Conservation (phyloP, 2,329 filamentous ascomycete genomes). For the Neospermospora avenae region DNA sequence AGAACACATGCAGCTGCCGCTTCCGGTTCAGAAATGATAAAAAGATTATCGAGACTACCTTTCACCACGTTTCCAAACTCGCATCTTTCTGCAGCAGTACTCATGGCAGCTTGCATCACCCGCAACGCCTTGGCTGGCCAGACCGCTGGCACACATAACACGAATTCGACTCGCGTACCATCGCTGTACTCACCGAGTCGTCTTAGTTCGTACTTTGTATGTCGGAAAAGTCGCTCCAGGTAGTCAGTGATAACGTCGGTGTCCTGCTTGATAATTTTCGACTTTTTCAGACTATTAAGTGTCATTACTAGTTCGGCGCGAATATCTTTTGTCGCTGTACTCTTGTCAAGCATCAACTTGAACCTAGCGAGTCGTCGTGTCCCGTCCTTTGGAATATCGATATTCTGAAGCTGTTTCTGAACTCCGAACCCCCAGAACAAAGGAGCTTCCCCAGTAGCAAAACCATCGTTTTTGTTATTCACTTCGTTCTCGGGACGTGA, state of each 20-base stretch:
- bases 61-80: slow-evolving; percentile 12
- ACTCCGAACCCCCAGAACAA: slow-evolving; percentile 17
- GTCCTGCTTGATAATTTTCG: too few relatives aligned
- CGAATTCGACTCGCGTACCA: background rate
- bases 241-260: background rate
- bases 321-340: background rate
- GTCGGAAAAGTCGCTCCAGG: background rate
- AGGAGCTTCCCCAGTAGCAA: too few relatives aligned
- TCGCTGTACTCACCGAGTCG: background rate
- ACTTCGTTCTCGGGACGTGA: too few relatives aligned
- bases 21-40: slow-evolving; percentile 33
- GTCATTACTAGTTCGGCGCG: too few relatives aligned
- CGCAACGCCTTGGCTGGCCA: background rate
- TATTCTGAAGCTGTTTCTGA: slow-evolving; percentile 7
- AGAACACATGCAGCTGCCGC: slow-evolving; percentile 31
- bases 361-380: background rate
- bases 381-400: slow-evolving; percentile 9
- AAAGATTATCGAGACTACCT: slow-evolving; percentile 29
- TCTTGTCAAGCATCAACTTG: background rate
- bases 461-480: too few relatives aligned
- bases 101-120: background rate
- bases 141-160: background rate
- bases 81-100: background rate
- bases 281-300: too few relatives aligned
- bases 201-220: background rate